phyloP scores from a whole-genome alignment of 1,284 basidiomycete genomes.

The Rhodotorula mucilaginosa region DNA sequence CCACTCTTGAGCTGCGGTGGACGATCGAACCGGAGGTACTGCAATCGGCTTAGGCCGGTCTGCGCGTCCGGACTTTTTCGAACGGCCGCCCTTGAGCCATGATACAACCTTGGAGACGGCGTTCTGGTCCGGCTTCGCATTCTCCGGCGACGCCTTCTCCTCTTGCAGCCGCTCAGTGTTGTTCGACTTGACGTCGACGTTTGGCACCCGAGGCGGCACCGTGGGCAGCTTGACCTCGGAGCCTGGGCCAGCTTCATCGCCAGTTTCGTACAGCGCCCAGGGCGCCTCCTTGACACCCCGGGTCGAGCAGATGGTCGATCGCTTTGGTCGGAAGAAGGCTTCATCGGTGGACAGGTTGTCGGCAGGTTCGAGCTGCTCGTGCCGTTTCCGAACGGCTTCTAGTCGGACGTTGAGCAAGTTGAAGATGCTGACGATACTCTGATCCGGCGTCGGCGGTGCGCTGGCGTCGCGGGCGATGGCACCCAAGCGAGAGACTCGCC shows the following conservation, averaged over 20 bases:
- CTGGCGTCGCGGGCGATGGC: slow-evolving; percentile 41
- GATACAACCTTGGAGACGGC: slow-evolving; percentile 44
- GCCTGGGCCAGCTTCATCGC: neutral
- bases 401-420: slow-evolving; percentile 53
- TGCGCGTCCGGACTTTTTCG: slow-evolving; percentile 31
- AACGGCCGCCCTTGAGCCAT: slow-evolving; percentile 40
- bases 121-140: slow-evolving; percentile 23
- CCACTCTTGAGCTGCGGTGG: neutral
- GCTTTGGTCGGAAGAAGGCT: slow-evolving; percentile 34
- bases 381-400: slow-evolving; percentile 53
- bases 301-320: slow-evolving; percentile 47
- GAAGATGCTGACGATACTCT: slow-evolving; percentile 51
- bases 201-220: neutral
- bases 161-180: neutral
- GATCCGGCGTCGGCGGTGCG: slow-evolving; percentile 45
- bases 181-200: neutral
- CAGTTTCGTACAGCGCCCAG: slow-evolving; percentile 41
- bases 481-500: slow-evolving; percentile 54
- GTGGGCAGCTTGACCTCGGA: neutral
- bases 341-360: slow-evolving; percentile 38
- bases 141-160: neutral
- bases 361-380: slow-evolving; percentile 48
- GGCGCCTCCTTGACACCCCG: slow-evolving; percentile 46
- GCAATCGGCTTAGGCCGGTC: slow-evolving; percentile 2
- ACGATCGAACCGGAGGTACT: neutral